Percentiles rank a stretch among this genome's conserved stretches.
These are phyloP conservation scores for Aspergillus panamensis DNA, from an alignment of 495 filamentous ascomycete genomes.

Conservation along the genomic window DNA sequence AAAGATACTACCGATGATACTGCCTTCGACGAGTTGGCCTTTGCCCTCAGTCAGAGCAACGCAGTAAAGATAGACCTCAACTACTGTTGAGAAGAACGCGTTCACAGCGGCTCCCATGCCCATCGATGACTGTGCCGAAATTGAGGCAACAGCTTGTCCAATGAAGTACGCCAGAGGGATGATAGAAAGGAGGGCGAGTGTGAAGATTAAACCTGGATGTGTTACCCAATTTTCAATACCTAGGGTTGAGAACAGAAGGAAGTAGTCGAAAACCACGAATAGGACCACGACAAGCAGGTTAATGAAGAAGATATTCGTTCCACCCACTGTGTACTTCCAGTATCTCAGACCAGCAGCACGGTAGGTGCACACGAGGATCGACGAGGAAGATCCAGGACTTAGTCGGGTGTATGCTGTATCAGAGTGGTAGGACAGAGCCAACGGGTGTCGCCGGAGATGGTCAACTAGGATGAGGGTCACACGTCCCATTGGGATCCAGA, in stretches of 20 bases:
- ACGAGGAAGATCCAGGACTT: constrained; percentile 67
- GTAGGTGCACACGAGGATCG: constrained; percentile 94
- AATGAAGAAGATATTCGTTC: constrained; percentile 98
- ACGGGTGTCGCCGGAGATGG: constrained; percentile 87
- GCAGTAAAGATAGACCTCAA: constrained; percentile 98
- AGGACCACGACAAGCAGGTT: constrained; percentile 87
- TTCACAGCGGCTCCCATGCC: constrained; percentile 98
- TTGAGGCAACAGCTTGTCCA: constrained; percentile 97
- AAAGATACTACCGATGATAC: constrained; percentile 96
- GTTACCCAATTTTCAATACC: constrained; percentile 71
- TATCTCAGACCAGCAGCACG: constrained; percentile 91
- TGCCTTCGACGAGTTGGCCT: constrained; percentile 88
- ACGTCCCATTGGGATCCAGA: constrained; percentile 98
- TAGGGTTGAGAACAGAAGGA: constrained; percentile 62
- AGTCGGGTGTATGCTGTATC: constrained; percentile 71
- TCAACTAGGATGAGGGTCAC: constrained; percentile 85
- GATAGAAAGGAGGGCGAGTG: constrained; percentile 80
- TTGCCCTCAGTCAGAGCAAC: constrained; percentile 92
- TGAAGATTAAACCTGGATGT: constrained; percentile 79
- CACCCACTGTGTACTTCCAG: constrained; percentile 99
- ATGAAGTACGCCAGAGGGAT: constrained; percentile 99
- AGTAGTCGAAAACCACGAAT: constrained; percentile 92
- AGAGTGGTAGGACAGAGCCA: constrained; percentile 89
- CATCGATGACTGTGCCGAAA: constrained; percentile 99
- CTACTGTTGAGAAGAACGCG: constrained; percentile 97